Conservation (phyloP, 345 rosid species). For the Barbarea vulgaris region DNA sequence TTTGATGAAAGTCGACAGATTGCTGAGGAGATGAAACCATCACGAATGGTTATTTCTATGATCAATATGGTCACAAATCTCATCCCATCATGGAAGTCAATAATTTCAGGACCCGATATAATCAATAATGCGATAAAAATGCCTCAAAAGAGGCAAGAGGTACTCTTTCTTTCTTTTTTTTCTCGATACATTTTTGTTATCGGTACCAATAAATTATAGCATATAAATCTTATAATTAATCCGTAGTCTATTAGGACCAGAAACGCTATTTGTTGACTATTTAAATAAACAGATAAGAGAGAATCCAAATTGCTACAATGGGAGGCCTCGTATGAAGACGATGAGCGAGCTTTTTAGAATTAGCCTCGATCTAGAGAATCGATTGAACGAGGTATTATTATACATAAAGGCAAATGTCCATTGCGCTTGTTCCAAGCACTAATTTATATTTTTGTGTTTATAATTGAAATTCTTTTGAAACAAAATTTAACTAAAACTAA, state of each 20-base stretch:
- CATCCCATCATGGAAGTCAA: conserved; percentile 72
- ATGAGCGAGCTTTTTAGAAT: conserved; percentile 56
- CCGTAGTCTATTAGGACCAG: neutral
- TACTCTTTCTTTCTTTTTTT: conserved; percentile 24
- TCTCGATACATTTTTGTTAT: neutral
- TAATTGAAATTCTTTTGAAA: neutral
- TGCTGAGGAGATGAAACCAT: conserved; percentile 65
- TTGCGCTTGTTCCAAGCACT: neutral
- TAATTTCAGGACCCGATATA: conserved; percentile 50
- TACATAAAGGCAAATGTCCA: neutral
- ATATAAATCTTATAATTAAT: neutral
- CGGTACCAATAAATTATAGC: neutral
- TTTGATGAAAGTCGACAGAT: conserved; percentile 50
- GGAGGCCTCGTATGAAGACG: conserved; percentile 73
- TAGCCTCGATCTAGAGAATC: conserved; percentile 59
- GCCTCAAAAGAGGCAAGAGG: conserved; percentile 69
- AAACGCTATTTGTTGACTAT: neutral
- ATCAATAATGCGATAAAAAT: conserved; percentile 62
- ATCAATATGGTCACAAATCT: conserved; percentile 43
- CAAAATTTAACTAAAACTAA: neutral
- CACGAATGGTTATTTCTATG: conserved; percentile 44
- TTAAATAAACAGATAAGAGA: conserved; percentile 50
- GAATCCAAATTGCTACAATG: conserved; percentile 74
- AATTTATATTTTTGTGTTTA: neutral
- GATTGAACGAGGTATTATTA: conserved; percentile 54